Conservation (phyloP, 345 rosid genomes). For the Kandelia obovata region DNA sequence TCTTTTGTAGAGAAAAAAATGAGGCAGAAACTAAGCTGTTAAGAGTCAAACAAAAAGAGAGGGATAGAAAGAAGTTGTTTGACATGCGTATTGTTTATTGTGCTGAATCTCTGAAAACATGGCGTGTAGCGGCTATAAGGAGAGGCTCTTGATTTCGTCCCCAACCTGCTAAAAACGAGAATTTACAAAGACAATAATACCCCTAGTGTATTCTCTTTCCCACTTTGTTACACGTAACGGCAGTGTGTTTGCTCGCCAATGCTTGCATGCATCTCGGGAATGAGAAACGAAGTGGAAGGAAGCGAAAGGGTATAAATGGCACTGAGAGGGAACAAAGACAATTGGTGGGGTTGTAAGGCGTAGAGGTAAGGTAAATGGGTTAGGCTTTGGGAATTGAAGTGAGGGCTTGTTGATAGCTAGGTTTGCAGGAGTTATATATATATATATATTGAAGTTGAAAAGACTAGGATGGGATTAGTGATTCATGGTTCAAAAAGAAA, state of each 20-base stretch:
- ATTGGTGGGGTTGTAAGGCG: conserved; percentile 41
- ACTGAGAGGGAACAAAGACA: conserved; percentile 18
- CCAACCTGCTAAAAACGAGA: conserved; percentile 10
- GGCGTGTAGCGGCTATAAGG: conserved; percentile 59
- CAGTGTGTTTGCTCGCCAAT: conserved; percentile 7
- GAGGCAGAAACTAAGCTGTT: neutral
- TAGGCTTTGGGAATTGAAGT: conserved; percentile 60
- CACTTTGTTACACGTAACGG: neutral
- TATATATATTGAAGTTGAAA: conserved; percentile 17
- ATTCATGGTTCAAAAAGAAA: neutral
- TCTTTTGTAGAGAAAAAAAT: conserved; percentile 1
- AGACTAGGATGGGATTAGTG: conserved; percentile 3
- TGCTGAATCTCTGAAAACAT: conserved; percentile 90
- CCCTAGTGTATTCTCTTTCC: neutral
- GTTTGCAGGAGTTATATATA: conserved; percentile 3
- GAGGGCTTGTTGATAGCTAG: conserved; percentile 1
- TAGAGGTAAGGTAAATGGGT: conserved; percentile 24
- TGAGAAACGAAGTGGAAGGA: conserved; percentile 40
- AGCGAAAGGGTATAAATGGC: conserved; percentile 21
- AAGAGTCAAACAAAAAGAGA: conserved; percentile 20
- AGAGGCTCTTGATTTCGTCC: conserved; percentile 15
- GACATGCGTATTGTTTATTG: conserved; percentile 95
- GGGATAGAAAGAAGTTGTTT: conserved; percentile 22
- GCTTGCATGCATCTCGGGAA: conserved; percentile 44
- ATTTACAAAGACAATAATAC: conserved; percentile 17